These are phyloP conservation scores for Poterioochromonas sp. DNA, from an alignment of 352 stramenopile genomes.

Conservation along the genomic window DNA sequence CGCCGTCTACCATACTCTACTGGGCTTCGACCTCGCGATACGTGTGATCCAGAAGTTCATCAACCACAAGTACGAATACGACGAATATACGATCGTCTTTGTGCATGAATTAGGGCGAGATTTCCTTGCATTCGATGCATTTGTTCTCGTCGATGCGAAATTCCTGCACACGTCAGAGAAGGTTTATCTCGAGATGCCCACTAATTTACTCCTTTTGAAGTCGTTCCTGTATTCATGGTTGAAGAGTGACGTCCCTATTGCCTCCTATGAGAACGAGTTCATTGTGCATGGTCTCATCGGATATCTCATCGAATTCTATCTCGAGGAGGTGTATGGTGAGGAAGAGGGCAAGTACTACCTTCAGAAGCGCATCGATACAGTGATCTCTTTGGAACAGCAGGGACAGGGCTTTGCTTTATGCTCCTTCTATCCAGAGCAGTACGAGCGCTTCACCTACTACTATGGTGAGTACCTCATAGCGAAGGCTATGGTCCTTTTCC, in stretches of 20 bases:
- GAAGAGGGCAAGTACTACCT: background rate
- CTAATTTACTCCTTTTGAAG: background rate
- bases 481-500: background rate
- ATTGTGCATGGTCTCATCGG: constrained; percentile 4
- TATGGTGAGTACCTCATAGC: background rate
- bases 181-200: background rate
- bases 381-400: background rate
- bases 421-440: background rate
- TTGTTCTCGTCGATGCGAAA: background rate
- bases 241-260: background rate
- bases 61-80: background rate
- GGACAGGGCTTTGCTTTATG: background rate
- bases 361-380: background rate
- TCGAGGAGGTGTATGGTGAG: background rate
- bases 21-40: background rate
- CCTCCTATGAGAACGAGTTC: constrained; percentile 22
- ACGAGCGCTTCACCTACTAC: background rate
- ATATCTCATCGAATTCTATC: constrained; percentile 9
- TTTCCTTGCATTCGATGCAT: constrained; percentile 9
- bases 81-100: background rate
- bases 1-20: background rate
- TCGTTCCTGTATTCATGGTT: constrained; percentile 22
- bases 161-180: background rate
- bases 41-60: constrained; percentile 4
- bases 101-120: background rate